Percentiles rank a stretch among this genome's conserved stretches.
Evolutionary conservation across 208 protist genomes (phyloP).

Genomic region (Trypanosoma mega): DNA sequence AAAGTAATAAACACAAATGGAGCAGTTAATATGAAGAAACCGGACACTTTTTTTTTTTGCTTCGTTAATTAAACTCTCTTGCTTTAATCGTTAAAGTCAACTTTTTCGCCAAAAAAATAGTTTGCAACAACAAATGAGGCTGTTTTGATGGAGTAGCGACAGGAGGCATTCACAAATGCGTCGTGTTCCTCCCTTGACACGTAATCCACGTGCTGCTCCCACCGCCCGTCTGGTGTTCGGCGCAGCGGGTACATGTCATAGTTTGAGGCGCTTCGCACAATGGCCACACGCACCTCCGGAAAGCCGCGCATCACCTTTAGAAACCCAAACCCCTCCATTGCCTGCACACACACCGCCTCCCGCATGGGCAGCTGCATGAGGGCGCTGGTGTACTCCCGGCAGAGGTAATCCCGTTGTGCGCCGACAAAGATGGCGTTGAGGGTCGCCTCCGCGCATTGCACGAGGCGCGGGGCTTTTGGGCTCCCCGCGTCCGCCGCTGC

Average conservation of each 20-base stretch:
- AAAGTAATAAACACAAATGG: no score
- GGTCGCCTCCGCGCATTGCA: constrained; percentile 54
- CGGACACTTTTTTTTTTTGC: no score
- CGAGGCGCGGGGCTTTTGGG: constrained; percentile 28
- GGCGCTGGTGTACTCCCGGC: constrained; percentile 52
- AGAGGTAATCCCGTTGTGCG: constrained; percentile 54
- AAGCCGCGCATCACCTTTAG: constrained; percentile 26
- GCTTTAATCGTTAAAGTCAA: constrained; percentile 6
- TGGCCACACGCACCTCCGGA: constrained; percentile 35
- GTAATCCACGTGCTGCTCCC: constrained; percentile 45
- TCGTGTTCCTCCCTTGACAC: constrained; percentile 37
- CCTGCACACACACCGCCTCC: constrained; percentile 56
- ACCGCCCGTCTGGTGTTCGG: constrained; percentile 11
- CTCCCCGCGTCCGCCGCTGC: constrained; percentile 21
- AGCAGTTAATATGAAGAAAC: no score
- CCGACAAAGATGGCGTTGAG: constrained; percentile 50
- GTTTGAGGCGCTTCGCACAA: constrained; percentile 49
- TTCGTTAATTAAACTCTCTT: no score
- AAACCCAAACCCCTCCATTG: constrained; percentile 61
- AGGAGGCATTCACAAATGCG: constrained; percentile 40
- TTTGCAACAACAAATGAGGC: constrained; percentile 54
- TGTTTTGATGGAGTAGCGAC: constrained; percentile 50
- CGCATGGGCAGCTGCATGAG: constrained; percentile 30
- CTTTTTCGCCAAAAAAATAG: constrained; percentile 49
- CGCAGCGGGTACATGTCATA: constrained; percentile 62